Base-by-base conservation (phyloP, 2,329 filamentous ascomycete species). In the Amauroascus verrucosus region DNA sequence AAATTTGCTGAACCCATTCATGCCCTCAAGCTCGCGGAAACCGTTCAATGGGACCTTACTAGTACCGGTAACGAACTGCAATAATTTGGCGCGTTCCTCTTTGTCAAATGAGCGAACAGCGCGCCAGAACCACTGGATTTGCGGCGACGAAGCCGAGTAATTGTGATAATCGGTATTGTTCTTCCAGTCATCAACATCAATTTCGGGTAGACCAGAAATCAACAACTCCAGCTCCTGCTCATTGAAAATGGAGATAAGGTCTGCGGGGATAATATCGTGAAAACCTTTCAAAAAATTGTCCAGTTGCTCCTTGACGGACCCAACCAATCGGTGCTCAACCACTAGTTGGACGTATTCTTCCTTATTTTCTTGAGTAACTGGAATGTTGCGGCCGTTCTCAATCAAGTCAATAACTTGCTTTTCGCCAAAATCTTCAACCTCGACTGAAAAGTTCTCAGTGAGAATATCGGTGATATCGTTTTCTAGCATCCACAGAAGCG, bases 51-150 rank as follows among this genome's bases (percentile, higher is more conserved):
- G 93, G 45, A 98, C 94, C 73, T 98, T 98, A 69, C 87, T 94
- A 16, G 94, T 98, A 67, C 93, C 93, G 1, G 94, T 98, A 60
- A 98, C 93, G 68, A 98, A 98, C 66, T 98, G 93, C 43, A 98
- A 79, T 58, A 98, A 76, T 72, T 98, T 98, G 62, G 93, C 93
- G 56, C 88, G 87, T 73, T 98, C 94, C 74, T 98, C 94, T 74
- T 97, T 97, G 75, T 97, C 94, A 65, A 96, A 98, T 3, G 90
- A 95, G 62, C 93, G 84, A 41, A 98, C 83, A 24, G 93, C 93
- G 64, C 94, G 85, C 93, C 93, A 98, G 81, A 98, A 98, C 93
- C 93, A 98, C 69, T 97, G 90, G 56, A 98, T 95, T 68, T 98
- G 94, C 43, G 88, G 87, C 2, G 93, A 96, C 0, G 90, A 91